Evolutionary conservation across 78 protist genomes (phyloP), one percentile per base, ranked within the genome.

Genomic region (Polysphondylium violaceum): DNA sequence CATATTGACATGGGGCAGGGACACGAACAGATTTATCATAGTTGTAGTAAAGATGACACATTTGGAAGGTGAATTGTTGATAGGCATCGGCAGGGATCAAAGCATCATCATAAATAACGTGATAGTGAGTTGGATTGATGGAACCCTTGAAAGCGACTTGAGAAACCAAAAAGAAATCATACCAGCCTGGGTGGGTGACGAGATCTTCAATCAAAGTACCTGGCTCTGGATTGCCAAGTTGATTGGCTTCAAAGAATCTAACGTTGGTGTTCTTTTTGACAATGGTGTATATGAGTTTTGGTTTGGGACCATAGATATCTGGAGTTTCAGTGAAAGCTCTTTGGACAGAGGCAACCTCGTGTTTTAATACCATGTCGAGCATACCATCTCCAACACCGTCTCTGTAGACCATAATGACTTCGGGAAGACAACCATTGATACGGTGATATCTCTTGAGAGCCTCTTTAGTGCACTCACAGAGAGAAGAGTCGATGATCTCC

Each of bases 351-450:
- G 41, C 25, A 11, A 87, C 44, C n/a, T 87, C 93, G 25, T 21
- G 25, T 19, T 58, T 65, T 27, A 36, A 58, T 0, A 87, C 73
- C 19, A 35, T n/a, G 19, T 51, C 69, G 7, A 75, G 43, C 93
- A 69, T 65, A 41, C 93, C 93, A 64, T 87, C 93, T 55, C 93
- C 93, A 2, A 87, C 93, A 55, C 93, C 83, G 41, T 87, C 93
- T 11, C 93, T 9, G 44, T 73, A 87, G 61, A 87, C 60, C 9
- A 87, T 61, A 0, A 87, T 53, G 25, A 43, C 2, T 29, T 53
- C 33, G 4, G 93, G 93, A 1, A 69, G 33, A 2, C 40, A 33
- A 14, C 31, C n/a, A 25, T 78, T 65, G 6, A 35, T 3, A 7
- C n/a, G 23, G 19, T 64, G 60, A 41, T 61, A 78, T 16, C 44